Conservation (phyloP, 78 protist genomes). For the Chrysochromulina tobinii region DNA sequence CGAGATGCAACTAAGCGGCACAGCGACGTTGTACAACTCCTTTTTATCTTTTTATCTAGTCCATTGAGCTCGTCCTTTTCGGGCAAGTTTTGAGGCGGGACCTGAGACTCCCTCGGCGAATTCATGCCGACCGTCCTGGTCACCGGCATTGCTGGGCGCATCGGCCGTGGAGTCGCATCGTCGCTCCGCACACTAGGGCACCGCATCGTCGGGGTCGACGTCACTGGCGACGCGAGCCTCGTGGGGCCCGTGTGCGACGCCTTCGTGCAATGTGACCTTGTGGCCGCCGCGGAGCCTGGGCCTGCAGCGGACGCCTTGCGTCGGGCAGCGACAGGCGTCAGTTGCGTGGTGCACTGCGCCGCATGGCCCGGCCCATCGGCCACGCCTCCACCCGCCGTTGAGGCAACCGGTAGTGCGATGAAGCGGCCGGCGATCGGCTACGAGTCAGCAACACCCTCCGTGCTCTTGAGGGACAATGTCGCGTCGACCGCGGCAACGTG, state of each 20-base stretch:
- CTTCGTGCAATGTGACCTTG: background rate
- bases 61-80: no score
- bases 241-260: background rate
- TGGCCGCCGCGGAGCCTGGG: background rate
- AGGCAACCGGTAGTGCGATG: background rate
- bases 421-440: background rate
- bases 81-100: no score
- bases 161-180: conserved; percentile 21
- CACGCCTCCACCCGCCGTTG: conserved; percentile 19
- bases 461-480: conserved; percentile 22
- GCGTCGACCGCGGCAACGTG: background rate
- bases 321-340: background rate
- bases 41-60: no score
- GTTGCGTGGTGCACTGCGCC: conserved; percentile 18
- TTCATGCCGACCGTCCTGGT: background rate
- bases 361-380: conserved; percentile 36
- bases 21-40: no score
- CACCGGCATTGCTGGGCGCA: conserved; percentile 23
- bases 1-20: no score
- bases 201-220: background rate
- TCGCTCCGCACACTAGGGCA: background rate
- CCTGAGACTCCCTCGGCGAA: no score
- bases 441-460: background rate
- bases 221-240: background rate
- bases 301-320: background rate